Evolutionary conservation across 305 asterid species (phyloP), one percentile per base, ranked within the genome.

Genomic region (Rubia peregrina): DNA sequence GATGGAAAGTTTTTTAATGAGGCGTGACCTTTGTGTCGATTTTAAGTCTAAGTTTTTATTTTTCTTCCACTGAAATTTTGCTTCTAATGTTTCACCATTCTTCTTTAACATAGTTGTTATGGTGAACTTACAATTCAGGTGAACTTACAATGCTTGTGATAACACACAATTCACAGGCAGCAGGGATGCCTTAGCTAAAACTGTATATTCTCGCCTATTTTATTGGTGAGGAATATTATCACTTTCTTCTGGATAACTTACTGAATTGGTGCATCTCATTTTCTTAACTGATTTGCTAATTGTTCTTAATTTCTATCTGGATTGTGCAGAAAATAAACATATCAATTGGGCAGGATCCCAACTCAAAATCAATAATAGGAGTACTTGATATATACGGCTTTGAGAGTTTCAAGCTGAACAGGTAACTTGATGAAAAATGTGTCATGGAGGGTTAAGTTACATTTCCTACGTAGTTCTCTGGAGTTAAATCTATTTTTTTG

Each of bases 281-380:
- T 62, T 53, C 19, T 48, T 64, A 72, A 71, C 67, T 75, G 76
- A 71, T 73, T 75, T 80, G 68, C 78, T 65, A 65, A 67, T 63
- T 78, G 33, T 78, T 72, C 40, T 76, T 69, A 70, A 61, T 73
- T 73, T 67, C 73, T 68, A 64, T n/a, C 91, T 92, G 99, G 99
- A 87, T 95, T 83, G 99, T 95, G 81, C 85, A 90, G 66, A 95
- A 95, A 80, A 95, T 95, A 80, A 95, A 95, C 83, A 78, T 48
- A 72, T 95, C 99, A 75, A 95, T 95, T 79, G 98, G 99, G 80
- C 99, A 95, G 84, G 99, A 95, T 86, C 99, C 98, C 14, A 95
- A 92, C 88, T 90, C 99, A 74, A 92, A 90, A 77, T 89, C 98
- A 76, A 87, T 87, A 72, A 95, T 95, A 36, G 99, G 99, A 73